phyloP scores from a whole-genome alignment of 768 basidiomycete species.

The Psilocybe azurescens region DNA sequence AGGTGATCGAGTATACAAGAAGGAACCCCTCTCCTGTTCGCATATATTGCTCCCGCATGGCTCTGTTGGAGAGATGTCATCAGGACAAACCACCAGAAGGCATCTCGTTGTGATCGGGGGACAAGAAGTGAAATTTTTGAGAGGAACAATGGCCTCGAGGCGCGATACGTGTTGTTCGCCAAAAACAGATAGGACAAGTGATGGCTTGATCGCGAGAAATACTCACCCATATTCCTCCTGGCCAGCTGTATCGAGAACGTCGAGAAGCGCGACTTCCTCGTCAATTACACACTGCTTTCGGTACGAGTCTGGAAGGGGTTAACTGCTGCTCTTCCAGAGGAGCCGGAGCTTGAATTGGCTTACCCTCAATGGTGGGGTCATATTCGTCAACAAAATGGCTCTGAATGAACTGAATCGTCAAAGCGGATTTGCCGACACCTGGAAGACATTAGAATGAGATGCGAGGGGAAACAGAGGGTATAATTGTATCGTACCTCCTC shows the following conservation, averaged over 20 bases:
- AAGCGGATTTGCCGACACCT: constrained; percentile 77
- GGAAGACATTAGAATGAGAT: neutral
- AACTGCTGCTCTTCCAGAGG: constrained; percentile 6
- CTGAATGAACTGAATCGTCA: constrained; percentile 99
- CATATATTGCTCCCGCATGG: constrained; percentile 99
- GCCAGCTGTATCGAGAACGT: constrained; percentile 96
- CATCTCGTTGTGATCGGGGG: neutral
- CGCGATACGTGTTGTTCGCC: constrained; percentile 14
- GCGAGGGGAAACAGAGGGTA: constrained; percentile 4
- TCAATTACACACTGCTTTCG: constrained; percentile 97
- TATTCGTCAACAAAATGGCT: constrained; percentile 92
- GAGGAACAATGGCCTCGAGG: constrained; percentile 25
- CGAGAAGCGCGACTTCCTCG: constrained; percentile 97
- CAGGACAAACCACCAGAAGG: neutral
- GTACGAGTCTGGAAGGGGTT: constrained; percentile 76
- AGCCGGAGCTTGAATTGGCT: constrained; percentile 17
- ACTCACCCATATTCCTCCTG: constrained; percentile 97
- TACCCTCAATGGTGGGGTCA: constrained; percentile 95
- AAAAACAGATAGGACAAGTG: constrained; percentile 14
- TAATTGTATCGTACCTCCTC: constrained; percentile 70
- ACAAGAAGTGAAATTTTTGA: constrained; percentile 3
- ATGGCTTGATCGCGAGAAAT: constrained; percentile 14
- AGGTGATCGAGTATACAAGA: constrained; percentile 98
- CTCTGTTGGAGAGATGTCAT: constrained; percentile 48
- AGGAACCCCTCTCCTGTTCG: constrained; percentile 97